Percentiles rank a stretch among this genome's conserved stretches.
phyloP scores from a whole-genome alignment of 768 basidiomycete species.

The Paxillus ammoniavirescens region DNA sequence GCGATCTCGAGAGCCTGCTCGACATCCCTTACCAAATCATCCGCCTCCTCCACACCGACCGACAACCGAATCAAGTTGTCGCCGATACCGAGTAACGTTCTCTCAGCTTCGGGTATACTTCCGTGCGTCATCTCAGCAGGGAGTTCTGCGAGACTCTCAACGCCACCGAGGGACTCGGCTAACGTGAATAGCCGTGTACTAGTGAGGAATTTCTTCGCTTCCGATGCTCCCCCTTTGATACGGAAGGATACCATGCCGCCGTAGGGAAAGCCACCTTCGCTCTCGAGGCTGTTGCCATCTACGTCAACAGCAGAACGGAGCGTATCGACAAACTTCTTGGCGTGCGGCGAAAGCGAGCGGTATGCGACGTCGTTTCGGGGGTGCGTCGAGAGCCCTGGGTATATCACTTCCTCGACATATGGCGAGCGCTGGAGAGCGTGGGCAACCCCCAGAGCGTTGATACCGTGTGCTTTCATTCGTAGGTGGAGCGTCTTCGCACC shows the following conservation, averaged over 20 bases:
- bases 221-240: constrained; percentile 47
- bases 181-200: constrained; percentile 68
- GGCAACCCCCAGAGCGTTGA: constrained; percentile 79
- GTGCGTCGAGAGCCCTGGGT: constrained; percentile 76
- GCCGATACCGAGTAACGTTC: constrained; percentile 71
- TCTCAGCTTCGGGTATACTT: constrained; percentile 65
- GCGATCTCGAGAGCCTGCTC: constrained; percentile 27
- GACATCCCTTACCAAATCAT: constrained; percentile 60
- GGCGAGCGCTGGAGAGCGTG: constrained; percentile 50
- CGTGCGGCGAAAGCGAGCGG: constrained; percentile 63
- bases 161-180: constrained; percentile 89
- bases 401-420: constrained; percentile 78
- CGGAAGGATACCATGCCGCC: constrained; percentile 87
- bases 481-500: constrained; percentile 90
- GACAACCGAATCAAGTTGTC: constrained; percentile 76
- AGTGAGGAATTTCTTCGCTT: constrained; percentile 68
- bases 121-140: constrained; percentile 91
- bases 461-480: constrained; percentile 83
- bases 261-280: constrained; percentile 70
- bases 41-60: constrained; percentile 86
- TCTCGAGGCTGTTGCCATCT: constrained; percentile 15
- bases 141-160: constrained; percentile 87
- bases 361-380: constrained; percentile 67
- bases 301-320: constrained; percentile 30
- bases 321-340: constrained; percentile 56